Evolutionary conservation across 2,329 filamentous ascomycete genomes (phyloP).

Genomic region (Alternaria burnsii): DNA sequence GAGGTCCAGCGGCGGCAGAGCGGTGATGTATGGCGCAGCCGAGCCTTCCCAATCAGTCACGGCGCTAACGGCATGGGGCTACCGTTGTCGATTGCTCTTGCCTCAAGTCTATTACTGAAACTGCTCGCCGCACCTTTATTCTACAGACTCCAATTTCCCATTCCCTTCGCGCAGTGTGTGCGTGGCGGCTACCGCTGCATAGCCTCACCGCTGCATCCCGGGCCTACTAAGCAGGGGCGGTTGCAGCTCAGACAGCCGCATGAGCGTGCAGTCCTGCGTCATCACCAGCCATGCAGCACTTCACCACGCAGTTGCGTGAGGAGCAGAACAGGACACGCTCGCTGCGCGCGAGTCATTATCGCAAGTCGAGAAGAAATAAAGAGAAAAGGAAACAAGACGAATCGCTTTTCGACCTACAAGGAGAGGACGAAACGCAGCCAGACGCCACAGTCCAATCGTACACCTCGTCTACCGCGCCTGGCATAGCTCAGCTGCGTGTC

Average conservation of each 20-base stretch:
- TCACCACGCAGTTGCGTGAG: conserved; percentile 42
- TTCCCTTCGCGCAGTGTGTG: neutral
- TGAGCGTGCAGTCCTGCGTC: conserved; percentile 12
- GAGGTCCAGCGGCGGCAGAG: conserved; percentile 18
- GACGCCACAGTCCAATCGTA: conserved; percentile 24
- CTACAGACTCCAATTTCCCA: conserved; percentile 2
- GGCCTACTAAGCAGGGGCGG: conserved; percentile 8
- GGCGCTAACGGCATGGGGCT: conserved; percentile 11
- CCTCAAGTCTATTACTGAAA: conserved; percentile 11
- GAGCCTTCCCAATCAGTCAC: conserved; percentile 14
- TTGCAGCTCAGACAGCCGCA: conserved; percentile 9
- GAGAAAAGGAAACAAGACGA: conserved; percentile 28
- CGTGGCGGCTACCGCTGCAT: neutral
- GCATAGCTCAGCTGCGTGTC: conserved; percentile 47
- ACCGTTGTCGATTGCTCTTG: conserved; percentile 6
- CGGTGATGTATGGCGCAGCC: conserved; percentile 24
- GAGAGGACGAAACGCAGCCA: conserved; percentile 18
- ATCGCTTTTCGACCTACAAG: conserved; percentile 24
- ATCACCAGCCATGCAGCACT: conserved; percentile 42
- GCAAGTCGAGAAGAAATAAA: conserved; percentile 32
- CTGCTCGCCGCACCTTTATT: conserved; percentile 7
- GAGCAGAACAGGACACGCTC: conserved; percentile 40
- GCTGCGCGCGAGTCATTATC: conserved; percentile 46
- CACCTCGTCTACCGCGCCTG: conserved; percentile 28
- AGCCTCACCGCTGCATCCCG: conserved; percentile 16